A percentile compares a stretch with the other conserved stretches of the same genome.
These are phyloP conservation scores for Aegilops tauschii DNA, from an alignment of 176 grass and related monocot genomes.

Conservation along the genomic window DNA sequence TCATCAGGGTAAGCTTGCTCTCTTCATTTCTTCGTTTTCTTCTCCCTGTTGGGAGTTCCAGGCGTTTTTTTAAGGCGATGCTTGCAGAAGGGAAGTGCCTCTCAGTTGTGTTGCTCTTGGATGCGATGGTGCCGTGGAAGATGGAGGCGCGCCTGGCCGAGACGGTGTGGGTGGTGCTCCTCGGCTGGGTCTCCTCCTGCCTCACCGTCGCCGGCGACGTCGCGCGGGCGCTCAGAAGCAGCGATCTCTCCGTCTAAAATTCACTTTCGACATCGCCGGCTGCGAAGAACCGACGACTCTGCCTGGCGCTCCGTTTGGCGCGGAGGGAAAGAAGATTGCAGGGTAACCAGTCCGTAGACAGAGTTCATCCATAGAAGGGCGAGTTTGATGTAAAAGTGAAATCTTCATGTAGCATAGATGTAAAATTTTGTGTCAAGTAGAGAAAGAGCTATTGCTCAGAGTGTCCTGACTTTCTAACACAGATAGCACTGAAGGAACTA, in stretches of 20 bases:
- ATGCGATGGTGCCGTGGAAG: constrained; percentile 44
- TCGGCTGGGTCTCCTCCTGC: constrained; percentile 56
- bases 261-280: background rate
- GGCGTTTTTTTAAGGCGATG: background rate
- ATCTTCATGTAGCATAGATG: background rate
- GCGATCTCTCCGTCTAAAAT: constrained; percentile 2
- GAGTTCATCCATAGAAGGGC: background rate
- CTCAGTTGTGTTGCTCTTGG: background rate
- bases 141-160: constrained; percentile 30
- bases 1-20: background rate
- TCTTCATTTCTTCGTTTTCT: background rate
- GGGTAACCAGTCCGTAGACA: background rate
- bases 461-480: background rate
- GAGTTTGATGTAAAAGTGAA: background rate
- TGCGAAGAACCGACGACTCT: background rate
- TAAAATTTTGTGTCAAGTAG: background rate
- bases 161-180: constrained; percentile 41
- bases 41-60: background rate
- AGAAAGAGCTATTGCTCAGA: background rate
- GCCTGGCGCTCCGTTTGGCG: background rate
- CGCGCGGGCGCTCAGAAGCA: constrained; percentile 36
- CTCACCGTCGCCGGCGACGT: constrained; percentile 42
- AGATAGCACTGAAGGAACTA: background rate
- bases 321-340: background rate
- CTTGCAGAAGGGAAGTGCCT: background rate